These are phyloP conservation scores for Symbiodinium natans DNA, from an alignment of 73 alveolate species.

Conservation along the genomic window DNA sequence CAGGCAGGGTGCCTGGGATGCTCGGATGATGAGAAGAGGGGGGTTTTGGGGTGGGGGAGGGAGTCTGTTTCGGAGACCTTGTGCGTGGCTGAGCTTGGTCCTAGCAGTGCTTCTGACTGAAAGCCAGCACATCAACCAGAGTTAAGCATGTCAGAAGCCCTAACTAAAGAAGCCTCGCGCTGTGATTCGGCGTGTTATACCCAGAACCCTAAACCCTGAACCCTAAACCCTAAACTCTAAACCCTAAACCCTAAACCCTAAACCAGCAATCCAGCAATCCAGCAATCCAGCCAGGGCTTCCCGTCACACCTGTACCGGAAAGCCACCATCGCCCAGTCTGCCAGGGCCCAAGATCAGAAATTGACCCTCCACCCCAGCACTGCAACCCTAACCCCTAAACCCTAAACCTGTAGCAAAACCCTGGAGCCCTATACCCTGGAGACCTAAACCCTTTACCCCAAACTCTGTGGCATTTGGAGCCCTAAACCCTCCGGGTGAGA, in stretches of 20 bases:
- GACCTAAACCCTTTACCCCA: neutral
- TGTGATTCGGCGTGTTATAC: neutral
- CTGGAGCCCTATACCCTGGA: neutral
- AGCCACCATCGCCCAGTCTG: conserved; percentile 80
- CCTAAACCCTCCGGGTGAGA: no score
- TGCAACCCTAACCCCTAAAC: no score
- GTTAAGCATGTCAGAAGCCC: no score
- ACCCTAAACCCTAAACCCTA: neutral
- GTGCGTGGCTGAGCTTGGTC: no score
- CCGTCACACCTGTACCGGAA: conserved; percentile 72
- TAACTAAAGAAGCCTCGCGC: no score
- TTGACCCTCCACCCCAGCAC: no score
- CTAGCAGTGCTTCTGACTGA: no score
- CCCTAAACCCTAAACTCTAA: neutral
- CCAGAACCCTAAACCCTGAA: neutral
- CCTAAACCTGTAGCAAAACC: no score
- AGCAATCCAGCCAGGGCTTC: neutral
- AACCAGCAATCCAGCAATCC: neutral
- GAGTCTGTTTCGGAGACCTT: no score
- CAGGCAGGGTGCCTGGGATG: neutral
- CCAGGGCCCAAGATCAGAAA: neutral
- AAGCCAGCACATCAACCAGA: no score
- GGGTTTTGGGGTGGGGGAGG: neutral
- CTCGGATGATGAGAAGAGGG: neutral
- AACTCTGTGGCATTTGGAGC: neutral